Base-by-base conservation (phyloP, 2,329 filamentous ascomycete species). In the Nemania abortiva region DNA sequence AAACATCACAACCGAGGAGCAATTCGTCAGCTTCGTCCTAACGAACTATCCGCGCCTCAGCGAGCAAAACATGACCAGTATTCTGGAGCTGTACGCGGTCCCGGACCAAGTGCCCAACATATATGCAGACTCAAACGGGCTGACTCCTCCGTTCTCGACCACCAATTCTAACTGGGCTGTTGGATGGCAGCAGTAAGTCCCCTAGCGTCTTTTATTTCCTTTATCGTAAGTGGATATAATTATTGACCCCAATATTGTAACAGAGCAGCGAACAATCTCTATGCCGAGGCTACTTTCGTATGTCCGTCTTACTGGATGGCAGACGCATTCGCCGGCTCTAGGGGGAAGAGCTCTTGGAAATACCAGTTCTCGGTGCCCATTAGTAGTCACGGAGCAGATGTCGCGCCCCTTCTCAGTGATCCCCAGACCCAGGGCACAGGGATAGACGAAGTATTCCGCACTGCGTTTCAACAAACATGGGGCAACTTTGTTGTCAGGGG, bases 241-340 rank as follows among this genome's bases (percentile, higher is more conserved):
- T 27, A 27, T 27, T 27, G 24, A 27, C 24, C 24, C 24, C 24
- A 5, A 27, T 27, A 27, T 27, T 27, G 24, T 27, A 27, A 27
- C 24, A 27, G 24, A 72, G 82, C 84, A 29, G 85, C 82, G 9
- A 78, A 81, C 68, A 86, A 87, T 73, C 83, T 89, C 56, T 86
- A 85, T 70, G 85, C 83, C 50, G 87, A 90, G 75, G 80, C 83
- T 0, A 86, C 85, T 1, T 88, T 89, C 68, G 80, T 85, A 52
- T 89, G 88, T 74, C 84, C 87, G 0, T 82, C 84, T 0, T 88
- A 88, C 76, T 89, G 86, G 87, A 77, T 88, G 64, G 83, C 84
- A 1, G 79, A 84, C 42, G 85, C 84, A 2, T 89, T 82, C 68
- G 74, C 79, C 60, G 20, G 63, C 1, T 29, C 45, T 18, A 66